Percentiles rank a stretch among this genome's conserved stretches.
phyloP scores from a whole-genome alignment of 192 early-diverging fungal species.

The Kickxella alabastrina region DNA sequence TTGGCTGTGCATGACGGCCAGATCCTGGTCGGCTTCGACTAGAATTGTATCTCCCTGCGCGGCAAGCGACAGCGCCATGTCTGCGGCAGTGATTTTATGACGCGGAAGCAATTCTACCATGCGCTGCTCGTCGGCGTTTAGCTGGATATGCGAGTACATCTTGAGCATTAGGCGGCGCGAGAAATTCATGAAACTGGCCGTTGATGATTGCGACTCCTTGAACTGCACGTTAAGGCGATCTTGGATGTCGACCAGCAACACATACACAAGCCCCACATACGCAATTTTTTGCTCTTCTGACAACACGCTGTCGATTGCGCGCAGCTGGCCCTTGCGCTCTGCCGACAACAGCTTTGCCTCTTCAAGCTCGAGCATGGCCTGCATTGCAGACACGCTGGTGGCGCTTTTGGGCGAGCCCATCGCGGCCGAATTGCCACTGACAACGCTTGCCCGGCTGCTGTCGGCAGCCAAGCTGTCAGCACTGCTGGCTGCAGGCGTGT shows the following conservation, averaged over 20 bases:
- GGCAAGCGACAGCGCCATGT: conserved; percentile 56
- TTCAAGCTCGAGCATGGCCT: conserved; percentile 43
- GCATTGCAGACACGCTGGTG: conserved; percentile 30
- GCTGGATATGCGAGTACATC: conserved; percentile 76
- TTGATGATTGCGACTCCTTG: conserved; percentile 64
- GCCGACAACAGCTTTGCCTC: conserved; percentile 44
- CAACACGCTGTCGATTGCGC: conserved; percentile 58
- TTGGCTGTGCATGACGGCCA: conserved; percentile 36
- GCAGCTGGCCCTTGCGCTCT: conserved; percentile 40
- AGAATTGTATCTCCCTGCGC: conserved; percentile 59
- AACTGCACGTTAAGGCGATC: conserved; percentile 55
- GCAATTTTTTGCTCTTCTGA: conserved; percentile 88
- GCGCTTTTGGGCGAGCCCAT: conserved; percentile 22
- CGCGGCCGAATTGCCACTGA: conserved; percentile 17
- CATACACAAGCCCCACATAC: conserved; percentile 82
- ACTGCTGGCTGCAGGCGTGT: neutral
- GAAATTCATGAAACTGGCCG: conserved; percentile 74
- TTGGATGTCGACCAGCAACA: conserved; percentile 68
- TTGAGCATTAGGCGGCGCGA: conserved; percentile 76
- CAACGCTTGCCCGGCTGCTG: conserved; percentile 22
- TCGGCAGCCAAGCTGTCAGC: conserved; percentile 9
- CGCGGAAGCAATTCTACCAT: conserved; percentile 64
- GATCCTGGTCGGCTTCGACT: conserved; percentile 49
- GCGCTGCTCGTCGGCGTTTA: conserved; percentile 61
- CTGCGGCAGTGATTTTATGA: conserved; percentile 55